These are phyloP conservation scores for Trichosporon sp. DNA, from an alignment of 1,284 basidiomycete species.

Conservation along the genomic window DNA sequence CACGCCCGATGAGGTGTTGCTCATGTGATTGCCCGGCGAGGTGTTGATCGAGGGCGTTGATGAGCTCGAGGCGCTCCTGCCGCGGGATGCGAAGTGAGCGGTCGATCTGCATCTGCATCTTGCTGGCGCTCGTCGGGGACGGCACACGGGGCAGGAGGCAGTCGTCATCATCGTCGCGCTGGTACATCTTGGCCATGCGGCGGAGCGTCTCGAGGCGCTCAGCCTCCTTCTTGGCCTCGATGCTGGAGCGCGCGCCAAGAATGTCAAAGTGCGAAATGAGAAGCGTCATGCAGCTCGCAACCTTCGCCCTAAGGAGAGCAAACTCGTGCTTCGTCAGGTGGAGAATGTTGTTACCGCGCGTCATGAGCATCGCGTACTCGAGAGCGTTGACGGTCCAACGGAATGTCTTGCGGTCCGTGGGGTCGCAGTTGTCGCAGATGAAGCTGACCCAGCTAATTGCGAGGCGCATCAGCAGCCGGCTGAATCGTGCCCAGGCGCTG, in stretches of 20 bases:
- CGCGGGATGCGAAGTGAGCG: slow-evolving; percentile 70
- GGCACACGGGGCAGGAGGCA: slow-evolving; percentile 45
- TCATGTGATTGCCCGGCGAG: slow-evolving; percentile 67
- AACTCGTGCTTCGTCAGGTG: slow-evolving; percentile 87
- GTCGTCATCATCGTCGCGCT: slow-evolving; percentile 59
- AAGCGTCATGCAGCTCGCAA: slow-evolving; percentile 93
- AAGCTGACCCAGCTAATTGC: slow-evolving; percentile 98
- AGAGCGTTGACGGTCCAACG: slow-evolving; percentile 97
- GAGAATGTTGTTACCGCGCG: slow-evolving; percentile 85
- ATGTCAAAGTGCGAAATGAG: slow-evolving; percentile 98
- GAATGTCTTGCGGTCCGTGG: slow-evolving; percentile 94
- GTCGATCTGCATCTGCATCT: slow-evolving; percentile 55
- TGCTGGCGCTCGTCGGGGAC: slow-evolving; percentile 39
- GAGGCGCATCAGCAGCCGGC: slow-evolving; percentile 77
- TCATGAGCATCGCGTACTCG: slow-evolving; percentile 89
- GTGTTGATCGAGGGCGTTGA: slow-evolving; percentile 66
- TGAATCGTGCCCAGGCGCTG: slow-evolving; percentile 71
- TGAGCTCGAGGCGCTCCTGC: slow-evolving; percentile 66
- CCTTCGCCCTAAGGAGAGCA: slow-evolving; percentile 82
- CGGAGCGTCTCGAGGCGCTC: slow-evolving; percentile 76
- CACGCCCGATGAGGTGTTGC: slow-evolving; percentile 78
- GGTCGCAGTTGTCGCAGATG: slow-evolving; percentile 97
- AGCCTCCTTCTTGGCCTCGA: slow-evolving; percentile 85
- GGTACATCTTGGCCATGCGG: slow-evolving; percentile 64
- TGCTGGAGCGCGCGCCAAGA: slow-evolving; percentile 82